Evolutionary conservation across 345 rosid species (phyloP), one percentile per base, ranked within the genome.

Genomic region (Pistacia integerrima): DNA sequence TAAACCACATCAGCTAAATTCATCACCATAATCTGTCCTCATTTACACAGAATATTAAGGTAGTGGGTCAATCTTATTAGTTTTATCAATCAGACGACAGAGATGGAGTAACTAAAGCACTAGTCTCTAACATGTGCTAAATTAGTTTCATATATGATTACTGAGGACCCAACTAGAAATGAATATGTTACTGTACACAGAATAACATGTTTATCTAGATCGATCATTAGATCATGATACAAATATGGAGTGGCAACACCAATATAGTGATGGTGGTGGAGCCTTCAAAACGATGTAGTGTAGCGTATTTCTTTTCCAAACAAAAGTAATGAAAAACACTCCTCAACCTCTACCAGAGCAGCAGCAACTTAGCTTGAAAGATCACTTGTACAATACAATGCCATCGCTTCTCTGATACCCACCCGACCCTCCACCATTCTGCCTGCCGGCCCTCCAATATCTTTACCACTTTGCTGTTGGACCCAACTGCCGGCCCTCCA

Each of bases 401-500:
- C 46, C 46, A 41, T 41, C 46, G 8, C 46, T 41, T 41, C 46
- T 41, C 46, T 41, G 9, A 41, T 4, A 0, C 44, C 44, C 44
- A 5, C 6, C 28, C 72, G 76, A 79, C 51, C 73, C 61, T 48
- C 66, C 77, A 64, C 61, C 79, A 46, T 20, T 8, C 22, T 13
- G 4, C 77, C 64, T 16, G 82, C 82, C 80, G 82, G 76, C 80
- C 71, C 73, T 0, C 75, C 82, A 76, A 73, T 73, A 61, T 49
- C 30, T 28, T 41, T 41, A 7, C 46, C 46, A 41, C 46, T 38
- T 8, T 16, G 2, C 51, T 0, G 20, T 12, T 49, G 33, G 51
- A 49, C 64, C 61, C 71, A 52, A 17, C 54, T 17, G 60, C 80
- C 72, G 46, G 41, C 67, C 10, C 69, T 71, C 80, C 57, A 35